A percentile compares a stretch with the other conserved stretches of the same genome.
These are phyloP conservation scores for Skeletonema potamos DNA, from an alignment of 108 stramenopile genomes.

Conservation along the genomic window DNA sequence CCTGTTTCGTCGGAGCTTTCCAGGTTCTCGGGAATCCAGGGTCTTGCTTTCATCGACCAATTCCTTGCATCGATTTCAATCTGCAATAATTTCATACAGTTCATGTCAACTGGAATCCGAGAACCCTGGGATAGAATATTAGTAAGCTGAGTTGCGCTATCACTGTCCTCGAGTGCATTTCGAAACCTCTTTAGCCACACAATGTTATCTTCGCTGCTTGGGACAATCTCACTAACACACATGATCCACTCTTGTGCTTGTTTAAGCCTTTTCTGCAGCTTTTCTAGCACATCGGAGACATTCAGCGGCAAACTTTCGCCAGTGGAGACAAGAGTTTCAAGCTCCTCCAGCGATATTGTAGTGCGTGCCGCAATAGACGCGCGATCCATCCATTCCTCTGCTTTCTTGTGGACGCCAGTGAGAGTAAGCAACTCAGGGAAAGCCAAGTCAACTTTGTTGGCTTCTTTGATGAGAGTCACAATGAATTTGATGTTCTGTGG, in stretches of 20 bases:
- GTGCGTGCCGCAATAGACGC: conserved; percentile 78
- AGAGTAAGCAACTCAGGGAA: conserved; percentile 56
- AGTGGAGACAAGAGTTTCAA: conserved; percentile 56
- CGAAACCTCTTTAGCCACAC: conserved; percentile 57
- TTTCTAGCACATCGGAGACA: conserved; percentile 71
- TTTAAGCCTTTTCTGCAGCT: conserved; percentile 53
- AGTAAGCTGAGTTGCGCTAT: conserved; percentile 37
- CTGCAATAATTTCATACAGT: conserved; percentile 68
- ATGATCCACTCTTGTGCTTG: conserved; percentile 65
- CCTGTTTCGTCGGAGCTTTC: conserved; percentile 22
- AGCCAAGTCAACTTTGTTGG: conserved; percentile 55
- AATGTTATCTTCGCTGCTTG: conserved; percentile 40
- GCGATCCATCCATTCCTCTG: conserved; percentile 73
- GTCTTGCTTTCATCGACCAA: conserved; percentile 67
- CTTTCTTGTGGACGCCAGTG: conserved; percentile 49
- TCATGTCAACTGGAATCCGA: conserved; percentile 76
- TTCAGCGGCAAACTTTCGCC: conserved; percentile 63
- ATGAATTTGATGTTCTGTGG: conserved; percentile 60
- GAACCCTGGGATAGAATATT: conserved; percentile 70
- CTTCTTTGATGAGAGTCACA: conserved; percentile 61
- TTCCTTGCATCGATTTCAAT: conserved; percentile 75
- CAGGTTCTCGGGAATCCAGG: conserved; percentile 59
- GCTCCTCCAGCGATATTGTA: conserved; percentile 67
- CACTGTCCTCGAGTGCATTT: conserved; percentile 44
- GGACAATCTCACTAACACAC: conserved; percentile 55